A percentile compares a stretch with the other conserved stretches of the same genome.
phyloP scores from a whole-genome alignment of 345 rosid genomes.

The Citrus trifoliata region DNA sequence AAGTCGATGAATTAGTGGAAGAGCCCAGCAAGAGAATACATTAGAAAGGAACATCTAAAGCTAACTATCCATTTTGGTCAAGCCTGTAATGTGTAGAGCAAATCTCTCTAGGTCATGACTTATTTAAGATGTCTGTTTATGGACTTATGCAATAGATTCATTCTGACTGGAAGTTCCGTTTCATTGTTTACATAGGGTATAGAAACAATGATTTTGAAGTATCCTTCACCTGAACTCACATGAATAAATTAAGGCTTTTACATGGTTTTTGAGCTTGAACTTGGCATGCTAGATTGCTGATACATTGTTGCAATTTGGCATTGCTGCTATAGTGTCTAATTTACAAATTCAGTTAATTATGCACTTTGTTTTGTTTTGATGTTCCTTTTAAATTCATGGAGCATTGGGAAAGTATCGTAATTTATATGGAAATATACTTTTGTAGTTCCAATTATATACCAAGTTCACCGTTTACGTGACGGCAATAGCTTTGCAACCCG shows the following conservation, averaged over 20 bases:
- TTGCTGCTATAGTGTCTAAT: not conserved
- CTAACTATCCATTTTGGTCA: not conserved
- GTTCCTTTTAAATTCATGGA: not conserved
- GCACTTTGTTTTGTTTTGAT: not conserved
- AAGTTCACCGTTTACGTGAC: constrained; percentile 83
- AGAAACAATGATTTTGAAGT: not conserved
- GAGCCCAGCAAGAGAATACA: not conserved
- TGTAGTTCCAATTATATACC: constrained; percentile 81
- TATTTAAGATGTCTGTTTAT: not conserved
- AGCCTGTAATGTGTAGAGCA: not conserved
- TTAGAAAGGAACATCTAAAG: not conserved
- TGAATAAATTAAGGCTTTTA: not conserved
- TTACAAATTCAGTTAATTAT: not conserved
- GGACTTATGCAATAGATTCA: not conserved
- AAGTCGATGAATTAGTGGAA: not conserved
- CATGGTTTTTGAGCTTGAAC: constrained; percentile 5
- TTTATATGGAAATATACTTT: constrained; percentile 10
- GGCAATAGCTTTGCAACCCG: constrained; percentile 92
- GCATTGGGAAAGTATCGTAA: not conserved
- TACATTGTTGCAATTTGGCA: not conserved
- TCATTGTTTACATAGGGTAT: not conserved
- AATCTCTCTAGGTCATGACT: not conserved
- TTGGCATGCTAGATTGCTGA: not conserved
- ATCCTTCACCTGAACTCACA: not conserved
- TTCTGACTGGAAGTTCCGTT: not conserved